Percentiles rank a stretch among this genome's conserved stretches.
Conservation (phyloP, 2,329 filamentous ascomycete genomes). For the Aspergillus carbonarius region DNA sequence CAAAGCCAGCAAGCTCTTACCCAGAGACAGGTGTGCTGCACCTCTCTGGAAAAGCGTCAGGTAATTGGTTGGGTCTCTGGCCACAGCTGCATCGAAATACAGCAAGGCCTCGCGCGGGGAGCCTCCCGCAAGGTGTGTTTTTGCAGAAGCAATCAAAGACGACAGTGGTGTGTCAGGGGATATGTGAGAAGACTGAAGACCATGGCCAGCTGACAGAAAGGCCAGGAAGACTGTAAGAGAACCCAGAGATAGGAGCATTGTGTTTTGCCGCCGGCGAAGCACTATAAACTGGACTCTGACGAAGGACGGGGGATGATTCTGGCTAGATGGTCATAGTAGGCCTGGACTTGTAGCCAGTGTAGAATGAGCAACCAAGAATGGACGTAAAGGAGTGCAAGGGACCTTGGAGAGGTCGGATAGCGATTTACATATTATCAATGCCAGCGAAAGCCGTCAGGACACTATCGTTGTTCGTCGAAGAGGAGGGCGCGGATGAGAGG, state of each 20-base stretch:
- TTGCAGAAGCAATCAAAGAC: constrained; percentile 77
- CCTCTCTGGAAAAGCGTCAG: constrained; percentile 93
- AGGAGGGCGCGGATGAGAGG: background rate
- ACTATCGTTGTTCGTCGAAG: background rate
- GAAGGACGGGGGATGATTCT: background rate
- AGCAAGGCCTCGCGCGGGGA: constrained; percentile 83
- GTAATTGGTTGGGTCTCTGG: constrained; percentile 87
- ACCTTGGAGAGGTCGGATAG: constrained; percentile 3
- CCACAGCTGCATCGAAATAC: constrained; percentile 90
- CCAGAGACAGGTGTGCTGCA: constrained; percentile 89
- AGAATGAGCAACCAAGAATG: background rate
- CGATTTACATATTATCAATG: constrained; percentile 16
- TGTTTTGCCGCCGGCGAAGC: constrained; percentile 8
- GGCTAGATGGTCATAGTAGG: background rate
- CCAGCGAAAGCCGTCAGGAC: background rate
- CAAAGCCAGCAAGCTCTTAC: constrained; percentile 74
- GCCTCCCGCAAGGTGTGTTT: constrained; percentile 81
- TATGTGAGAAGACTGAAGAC: constrained; percentile 71
- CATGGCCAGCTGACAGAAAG: constrained; percentile 43
- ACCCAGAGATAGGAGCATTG: constrained; percentile 42
- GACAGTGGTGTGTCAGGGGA: constrained; percentile 79
- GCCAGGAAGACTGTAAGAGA: constrained; percentile 40
- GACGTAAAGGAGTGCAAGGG: background rate
- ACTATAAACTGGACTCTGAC: constrained; percentile 5
- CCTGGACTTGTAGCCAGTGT: background rate